Percentiles rank a stretch among this genome's conserved stretches.
These are phyloP conservation scores for Microsporum ferrugineum DNA, from an alignment of 2,329 filamentous ascomycete genomes.

Conservation along the genomic window DNA sequence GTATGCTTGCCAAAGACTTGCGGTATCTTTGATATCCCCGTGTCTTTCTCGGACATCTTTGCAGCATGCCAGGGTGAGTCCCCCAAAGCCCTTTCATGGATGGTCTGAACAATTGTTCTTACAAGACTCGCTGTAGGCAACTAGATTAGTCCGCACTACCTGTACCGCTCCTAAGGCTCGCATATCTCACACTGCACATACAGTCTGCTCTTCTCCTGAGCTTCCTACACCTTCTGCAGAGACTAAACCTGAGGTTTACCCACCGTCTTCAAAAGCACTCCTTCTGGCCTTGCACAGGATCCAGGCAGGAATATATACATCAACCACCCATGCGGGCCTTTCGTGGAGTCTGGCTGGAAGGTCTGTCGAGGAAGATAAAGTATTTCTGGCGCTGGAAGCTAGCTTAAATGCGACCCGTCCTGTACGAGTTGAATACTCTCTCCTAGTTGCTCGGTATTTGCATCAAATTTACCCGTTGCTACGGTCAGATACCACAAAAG, in stretches of 20 bases:
- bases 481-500: conserved; percentile 1
- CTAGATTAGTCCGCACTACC: background rate
- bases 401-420: background rate
- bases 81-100: background rate
- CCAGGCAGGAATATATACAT: background rate
- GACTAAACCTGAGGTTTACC: background rate
- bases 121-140: background rate
- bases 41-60: background rate
- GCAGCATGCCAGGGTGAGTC: background rate
- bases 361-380: background rate
- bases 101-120: background rate
- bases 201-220: background rate
- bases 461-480: conserved; percentile 24
- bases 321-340: background rate
- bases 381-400: background rate
- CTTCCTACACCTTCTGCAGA: background rate
- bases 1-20: background rate
- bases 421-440: conserved; percentile 17
- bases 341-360: background rate
- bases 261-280: background rate
- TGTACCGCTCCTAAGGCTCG: background rate
- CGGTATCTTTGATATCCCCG: background rate
- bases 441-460: conserved; percentile 28
- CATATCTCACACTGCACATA: background rate
- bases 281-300: background rate